phyloP scores from a whole-genome alignment of 208 protist genomes.

The Trypanosoma mega region DNA sequence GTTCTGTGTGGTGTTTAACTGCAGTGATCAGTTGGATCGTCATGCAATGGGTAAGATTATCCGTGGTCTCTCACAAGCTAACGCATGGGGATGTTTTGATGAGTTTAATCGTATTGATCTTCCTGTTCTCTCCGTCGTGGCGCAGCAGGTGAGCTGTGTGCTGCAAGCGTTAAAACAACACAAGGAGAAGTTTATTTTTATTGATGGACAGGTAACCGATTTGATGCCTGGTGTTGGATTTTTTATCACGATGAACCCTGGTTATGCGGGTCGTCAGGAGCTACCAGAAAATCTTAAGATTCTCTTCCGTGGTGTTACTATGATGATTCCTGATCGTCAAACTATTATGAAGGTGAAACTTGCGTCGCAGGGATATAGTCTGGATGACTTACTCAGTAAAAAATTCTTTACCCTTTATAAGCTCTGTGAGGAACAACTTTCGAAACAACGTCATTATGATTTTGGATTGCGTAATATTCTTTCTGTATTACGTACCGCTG shows the following conservation, averaged over 20 bases:
- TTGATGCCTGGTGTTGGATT: slow-evolving; percentile 93
- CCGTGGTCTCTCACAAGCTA: slow-evolving; percentile 92
- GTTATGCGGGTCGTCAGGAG: slow-evolving; percentile 98
- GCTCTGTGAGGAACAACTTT: slow-evolving; percentile 98
- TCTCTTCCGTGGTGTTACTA: slow-evolving; percentile 97
- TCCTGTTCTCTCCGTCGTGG: slow-evolving; percentile 93
- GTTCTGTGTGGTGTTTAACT: slow-evolving; percentile 95
- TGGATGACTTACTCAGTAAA: slow-evolving; percentile 91
- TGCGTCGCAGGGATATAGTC: slow-evolving; percentile 91
- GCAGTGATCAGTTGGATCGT: slow-evolving; percentile 93
- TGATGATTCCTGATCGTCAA: slow-evolving; percentile 98
- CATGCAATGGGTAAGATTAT: slow-evolving; percentile 95
- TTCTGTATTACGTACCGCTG: slow-evolving; percentile 96
- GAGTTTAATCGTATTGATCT: slow-evolving; percentile 96
- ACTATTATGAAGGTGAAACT: slow-evolving; percentile 97
- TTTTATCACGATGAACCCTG: slow-evolving; percentile 99
- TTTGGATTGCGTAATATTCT: slow-evolving; percentile 98
- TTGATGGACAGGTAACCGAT: slow-evolving; percentile 90
- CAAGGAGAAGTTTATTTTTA: slow-evolving; percentile 93
- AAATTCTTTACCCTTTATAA: slow-evolving; percentile 95
- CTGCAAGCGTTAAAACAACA: slow-evolving; percentile 92
- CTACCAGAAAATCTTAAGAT: slow-evolving; percentile 99
- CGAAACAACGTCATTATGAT: slow-evolving; percentile 98
- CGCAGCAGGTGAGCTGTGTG: slow-evolving; percentile 93
- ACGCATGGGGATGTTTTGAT: slow-evolving; percentile 94